Evolutionary conservation across 2,329 filamentous ascomycete genomes (phyloP), one percentile per base, ranked within the genome.

Genomic region (Diaporthe vexans): DNA sequence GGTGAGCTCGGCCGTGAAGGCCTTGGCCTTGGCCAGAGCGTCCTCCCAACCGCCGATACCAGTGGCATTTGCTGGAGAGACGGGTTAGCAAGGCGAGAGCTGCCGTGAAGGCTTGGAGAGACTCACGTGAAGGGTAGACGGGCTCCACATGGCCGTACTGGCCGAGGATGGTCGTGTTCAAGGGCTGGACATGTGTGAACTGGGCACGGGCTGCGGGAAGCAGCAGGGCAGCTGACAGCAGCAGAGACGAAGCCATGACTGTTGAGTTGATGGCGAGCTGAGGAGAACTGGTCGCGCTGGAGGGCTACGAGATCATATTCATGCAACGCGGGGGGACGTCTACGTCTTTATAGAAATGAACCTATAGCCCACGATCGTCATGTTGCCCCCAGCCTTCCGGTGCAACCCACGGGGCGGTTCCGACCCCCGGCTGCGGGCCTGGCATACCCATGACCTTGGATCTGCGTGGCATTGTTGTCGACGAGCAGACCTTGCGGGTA

Each of bases 1-100:
- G 8, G 91, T 93, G 81, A 94, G 83, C 78, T 91, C 87, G 59
- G 88, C 88, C 29, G 93, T 91, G 77, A 94, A 92, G 61, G 80
- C 79, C 74, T 81, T 78, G 13, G 84, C 84, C 79, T 84, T 85
- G 43, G 73, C 79, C 51, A 84, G 74, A 43, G 83, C 82, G 5
- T 79, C 80, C 68, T 83, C 81, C 84, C 83, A 85, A 10, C 79
- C 80, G 29, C 78, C 81, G 21, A 21, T 65, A 26, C 83, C 84
- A 51, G 81, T 83, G n/a, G 76, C 76, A 67, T 84, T 84, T 52
- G 81, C 84, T 85, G 51, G 9, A 7, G 15, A 1, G 0, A 17
- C 35, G 24, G 6, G 43, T 72, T 19, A 74, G 69, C 24, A 35
- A 9, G 56, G 24, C 19, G 24, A 65, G 24, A 57, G 48, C 37